Evolutionary conservation across 1,284 basidiomycete genomes (phyloP).

Genomic region (Cutaneotrichosporon cavernicola): DNA sequence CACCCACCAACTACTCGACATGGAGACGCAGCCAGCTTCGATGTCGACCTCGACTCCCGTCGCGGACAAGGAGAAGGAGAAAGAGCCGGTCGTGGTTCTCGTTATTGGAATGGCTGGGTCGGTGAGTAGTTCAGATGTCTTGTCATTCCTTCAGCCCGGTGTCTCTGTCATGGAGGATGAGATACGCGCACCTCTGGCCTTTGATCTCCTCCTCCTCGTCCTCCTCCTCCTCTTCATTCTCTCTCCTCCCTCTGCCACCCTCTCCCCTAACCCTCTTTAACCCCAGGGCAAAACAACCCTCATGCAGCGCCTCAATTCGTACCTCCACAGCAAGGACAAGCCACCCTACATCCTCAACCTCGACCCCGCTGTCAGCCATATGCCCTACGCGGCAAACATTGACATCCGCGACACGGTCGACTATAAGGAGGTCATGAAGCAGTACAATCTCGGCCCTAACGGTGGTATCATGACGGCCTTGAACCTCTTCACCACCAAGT

Average conservation of each 20-base stretch:
- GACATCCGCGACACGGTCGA: slow-evolving; percentile 98
- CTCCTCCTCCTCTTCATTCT: too few relatives aligned
- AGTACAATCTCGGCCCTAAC: slow-evolving; percentile 98
- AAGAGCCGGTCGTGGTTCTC: slow-evolving; percentile 75
- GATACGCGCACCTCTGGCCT: too few relatives aligned
- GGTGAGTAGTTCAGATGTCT: slow-evolving; percentile 32
- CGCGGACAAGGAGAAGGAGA: slow-evolving; percentile 26
- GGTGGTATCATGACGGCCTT: slow-evolving; percentile 95
- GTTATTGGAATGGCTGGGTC: slow-evolving; percentile 63
- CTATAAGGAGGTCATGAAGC: slow-evolving; percentile 98
- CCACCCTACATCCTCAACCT: slow-evolving; percentile 96
- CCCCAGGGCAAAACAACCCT: slow-evolving; percentile 93
- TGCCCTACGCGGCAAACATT: slow-evolving; percentile 93
- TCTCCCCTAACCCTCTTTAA: background rate
- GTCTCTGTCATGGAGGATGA: too few relatives aligned
- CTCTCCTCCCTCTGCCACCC: background rate
- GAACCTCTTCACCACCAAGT: slow-evolving; percentile 98
- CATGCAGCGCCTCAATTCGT: slow-evolving; percentile 86
- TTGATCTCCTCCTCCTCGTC: background rate
- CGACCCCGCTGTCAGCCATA: slow-evolving; percentile 87
- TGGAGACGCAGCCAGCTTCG: background rate
- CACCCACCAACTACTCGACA: background rate
- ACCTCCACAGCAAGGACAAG: slow-evolving; percentile 63
- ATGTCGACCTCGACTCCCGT: slow-evolving; percentile 2
- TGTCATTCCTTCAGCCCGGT: background rate